Evolutionary conservation across 495 filamentous ascomycete genomes (phyloP).

Genomic region (Clohesyomyces aquaticus): DNA sequence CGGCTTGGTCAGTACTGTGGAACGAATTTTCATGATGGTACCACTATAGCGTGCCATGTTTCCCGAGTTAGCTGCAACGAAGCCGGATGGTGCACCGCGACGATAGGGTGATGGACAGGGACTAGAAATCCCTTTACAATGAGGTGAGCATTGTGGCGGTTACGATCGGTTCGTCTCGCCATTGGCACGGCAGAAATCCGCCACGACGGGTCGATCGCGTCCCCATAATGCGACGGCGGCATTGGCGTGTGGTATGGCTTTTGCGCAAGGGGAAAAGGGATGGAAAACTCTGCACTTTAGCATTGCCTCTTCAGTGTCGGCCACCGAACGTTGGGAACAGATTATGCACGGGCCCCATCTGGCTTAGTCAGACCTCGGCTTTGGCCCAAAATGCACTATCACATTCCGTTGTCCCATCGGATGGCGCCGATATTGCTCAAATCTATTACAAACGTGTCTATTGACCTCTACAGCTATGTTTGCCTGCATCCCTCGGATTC

Average conservation of each 20-base stretch:
- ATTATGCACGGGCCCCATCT: background rate
- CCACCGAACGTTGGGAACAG: background rate
- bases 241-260: constrained; percentile 7
- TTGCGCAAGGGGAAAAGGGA: background rate
- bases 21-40: constrained; percentile 28
- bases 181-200: background rate
- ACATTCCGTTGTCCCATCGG: background rate
- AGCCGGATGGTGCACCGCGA: background rate
- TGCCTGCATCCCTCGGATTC: background rate
- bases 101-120: constrained; percentile 10
- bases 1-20: constrained; percentile 3
- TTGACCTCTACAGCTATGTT: background rate
- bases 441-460: background rate
- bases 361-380: background rate
- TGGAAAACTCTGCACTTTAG: constrained; percentile 5
- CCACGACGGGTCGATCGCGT: constrained; percentile 3
- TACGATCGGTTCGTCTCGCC: constrained; percentile 10
- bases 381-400: background rate
- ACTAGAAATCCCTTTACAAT: constrained; percentile 4
- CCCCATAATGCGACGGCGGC: constrained; percentile 17
- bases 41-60: constrained; percentile 16
- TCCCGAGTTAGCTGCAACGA: background rate
- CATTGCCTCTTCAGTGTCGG: background rate
- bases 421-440: background rate
- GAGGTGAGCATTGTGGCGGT: constrained; percentile 7